phyloP scores from a whole-genome alignment of 257 asterid species.

The Nicotiana attenuata region DNA sequence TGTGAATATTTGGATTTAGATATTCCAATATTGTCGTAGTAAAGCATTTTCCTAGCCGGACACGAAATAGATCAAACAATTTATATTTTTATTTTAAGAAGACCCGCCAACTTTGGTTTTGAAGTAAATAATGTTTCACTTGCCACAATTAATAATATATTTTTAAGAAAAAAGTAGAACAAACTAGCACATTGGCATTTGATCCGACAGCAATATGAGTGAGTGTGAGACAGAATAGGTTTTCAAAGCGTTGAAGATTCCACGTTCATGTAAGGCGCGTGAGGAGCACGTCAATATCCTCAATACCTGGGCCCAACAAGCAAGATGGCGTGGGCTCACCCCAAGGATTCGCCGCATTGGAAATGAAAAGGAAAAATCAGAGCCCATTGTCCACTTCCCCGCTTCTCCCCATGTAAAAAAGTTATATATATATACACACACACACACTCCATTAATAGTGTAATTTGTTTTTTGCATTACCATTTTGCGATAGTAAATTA shows the following conservation, averaged over 20 bases:
- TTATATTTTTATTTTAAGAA: too few species aligned
- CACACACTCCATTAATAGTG: too few species aligned
- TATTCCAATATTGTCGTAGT: too few species aligned
- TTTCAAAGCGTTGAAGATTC: background rate
- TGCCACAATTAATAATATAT: background rate
- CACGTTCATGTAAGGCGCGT: background rate
- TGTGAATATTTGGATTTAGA: too few species aligned
- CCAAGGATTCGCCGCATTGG: constrained; percentile 12
- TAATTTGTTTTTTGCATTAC: too few species aligned
- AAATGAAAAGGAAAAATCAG: background rate
- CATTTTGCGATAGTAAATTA: too few species aligned
- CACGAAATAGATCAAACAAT: background rate
- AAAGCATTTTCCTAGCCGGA: background rate
- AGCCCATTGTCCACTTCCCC: background rate
- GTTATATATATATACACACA: too few species aligned
- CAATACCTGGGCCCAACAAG: background rate
- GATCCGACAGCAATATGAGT: constrained; percentile 2
- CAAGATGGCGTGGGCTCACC: background rate
- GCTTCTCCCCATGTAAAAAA: background rate
- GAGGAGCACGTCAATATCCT: background rate
- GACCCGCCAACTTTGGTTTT: background rate
- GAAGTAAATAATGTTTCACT: background rate
- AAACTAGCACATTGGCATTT: background rate
- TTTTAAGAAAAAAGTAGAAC: background rate
- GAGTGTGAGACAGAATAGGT: background rate